A percentile compares a stretch with the other conserved stretches of the same genome.
Evolutionary conservation across 179 eudicot species (phyloP).

Genomic region (Monotropa hypopitys): DNA sequence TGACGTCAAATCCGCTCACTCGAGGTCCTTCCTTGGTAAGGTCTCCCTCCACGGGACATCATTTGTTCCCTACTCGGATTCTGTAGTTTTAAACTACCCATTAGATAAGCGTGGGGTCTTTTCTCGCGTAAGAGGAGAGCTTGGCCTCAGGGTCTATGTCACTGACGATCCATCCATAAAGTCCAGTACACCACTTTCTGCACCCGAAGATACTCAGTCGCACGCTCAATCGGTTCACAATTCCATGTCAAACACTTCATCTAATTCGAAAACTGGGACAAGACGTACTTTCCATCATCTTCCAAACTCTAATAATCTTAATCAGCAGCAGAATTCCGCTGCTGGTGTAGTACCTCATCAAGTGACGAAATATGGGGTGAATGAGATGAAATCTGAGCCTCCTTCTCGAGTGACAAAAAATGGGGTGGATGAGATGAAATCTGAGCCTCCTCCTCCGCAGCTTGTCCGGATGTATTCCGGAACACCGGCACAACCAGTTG

Average conservation of each 20-base stretch:
- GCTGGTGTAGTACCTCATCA: conserved; percentile 22
- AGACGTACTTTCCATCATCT: conserved; percentile 71
- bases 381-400: conserved; percentile 57
- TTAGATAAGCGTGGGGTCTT: conserved; percentile 39
- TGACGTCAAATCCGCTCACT: conserved; percentile 13
- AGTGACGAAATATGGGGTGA: conserved; percentile 41
- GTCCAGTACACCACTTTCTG: conserved; percentile 40
- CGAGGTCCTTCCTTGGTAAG: conserved; percentile 38
- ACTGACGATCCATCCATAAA: conserved; percentile 72
- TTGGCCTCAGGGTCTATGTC: conserved; percentile 69
- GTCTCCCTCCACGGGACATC: conserved; percentile 37
- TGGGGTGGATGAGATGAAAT: conserved; percentile 54
- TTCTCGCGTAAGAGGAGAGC: conserved; percentile 43
- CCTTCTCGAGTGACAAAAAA: conserved; percentile 48
- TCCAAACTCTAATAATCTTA: conserved; percentile 37
- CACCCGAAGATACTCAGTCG: conserved; percentile 19
- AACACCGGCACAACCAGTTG: conserved; percentile 61
- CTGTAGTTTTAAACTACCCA: conserved; percentile 38
- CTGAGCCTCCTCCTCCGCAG: conserved; percentile 55
- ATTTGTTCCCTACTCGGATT: conserved; percentile 37
- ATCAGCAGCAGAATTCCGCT: conserved; percentile 23
- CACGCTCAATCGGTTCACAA: conserved; percentile 12
- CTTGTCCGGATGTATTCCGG: conserved; percentile 62
- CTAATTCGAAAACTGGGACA: conserved; percentile 27
- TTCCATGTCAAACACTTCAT: conserved; percentile 3